Percentiles rank a stretch among this genome's conserved stretches.
Conservation (phyloP, 73 alveolate genomes). For the Diophrys appendiculata region DNA sequence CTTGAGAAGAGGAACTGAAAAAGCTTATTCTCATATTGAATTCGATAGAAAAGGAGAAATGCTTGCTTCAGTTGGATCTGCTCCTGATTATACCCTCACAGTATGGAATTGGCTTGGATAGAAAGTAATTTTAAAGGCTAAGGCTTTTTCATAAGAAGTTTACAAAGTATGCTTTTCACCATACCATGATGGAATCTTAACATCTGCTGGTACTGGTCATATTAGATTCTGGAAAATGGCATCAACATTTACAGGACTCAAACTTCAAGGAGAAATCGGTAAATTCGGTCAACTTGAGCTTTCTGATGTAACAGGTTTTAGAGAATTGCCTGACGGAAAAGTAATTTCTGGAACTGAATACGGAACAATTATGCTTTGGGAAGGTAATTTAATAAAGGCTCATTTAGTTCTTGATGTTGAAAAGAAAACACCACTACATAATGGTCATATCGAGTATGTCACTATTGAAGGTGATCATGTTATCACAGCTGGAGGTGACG, state of each 20-base stretch:
- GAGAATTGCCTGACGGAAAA: slow-evolving; percentile 99
- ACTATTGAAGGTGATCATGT: slow-evolving; percentile 78
- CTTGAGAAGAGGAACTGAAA: slow-evolving; percentile 96
- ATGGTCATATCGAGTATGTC: slow-evolving; percentile 86
- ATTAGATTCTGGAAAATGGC: slow-evolving; percentile 99
- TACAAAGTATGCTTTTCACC: slow-evolving; percentile 91
- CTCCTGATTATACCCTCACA: slow-evolving; percentile 97
- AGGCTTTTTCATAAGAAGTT: slow-evolving; percentile 99
- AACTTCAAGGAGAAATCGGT: slow-evolving; percentile 98
- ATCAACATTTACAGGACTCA: slow-evolving; percentile 98
- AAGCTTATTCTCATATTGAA: slow-evolving; percentile 87
- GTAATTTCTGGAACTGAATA: slow-evolving; percentile 96
- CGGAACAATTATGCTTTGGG: slow-evolving; percentile 99
- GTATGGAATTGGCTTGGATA: slow-evolving; percentile 99
- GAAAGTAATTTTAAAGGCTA: slow-evolving; percentile 92
- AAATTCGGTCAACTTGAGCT: slow-evolving; percentile 99
- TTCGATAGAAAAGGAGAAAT: slow-evolving; percentile 86
- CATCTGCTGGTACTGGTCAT: slow-evolving; percentile 99
- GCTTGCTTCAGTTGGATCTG: slow-evolving; percentile 96
- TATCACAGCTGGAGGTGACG: slow-evolving; percentile 96
- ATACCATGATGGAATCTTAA: slow-evolving; percentile 89
- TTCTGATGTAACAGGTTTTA: slow-evolving; percentile 94
- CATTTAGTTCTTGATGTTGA: slow-evolving; percentile 74
- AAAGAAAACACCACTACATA: slow-evolving; percentile 75
- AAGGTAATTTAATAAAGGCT: slow-evolving; percentile 92